Percentiles rank a stretch among this genome's conserved stretches.
Evolutionary conservation across 495 filamentous ascomycete species (phyloP).

Genomic region (Hypoxylon cercidicola): DNA sequence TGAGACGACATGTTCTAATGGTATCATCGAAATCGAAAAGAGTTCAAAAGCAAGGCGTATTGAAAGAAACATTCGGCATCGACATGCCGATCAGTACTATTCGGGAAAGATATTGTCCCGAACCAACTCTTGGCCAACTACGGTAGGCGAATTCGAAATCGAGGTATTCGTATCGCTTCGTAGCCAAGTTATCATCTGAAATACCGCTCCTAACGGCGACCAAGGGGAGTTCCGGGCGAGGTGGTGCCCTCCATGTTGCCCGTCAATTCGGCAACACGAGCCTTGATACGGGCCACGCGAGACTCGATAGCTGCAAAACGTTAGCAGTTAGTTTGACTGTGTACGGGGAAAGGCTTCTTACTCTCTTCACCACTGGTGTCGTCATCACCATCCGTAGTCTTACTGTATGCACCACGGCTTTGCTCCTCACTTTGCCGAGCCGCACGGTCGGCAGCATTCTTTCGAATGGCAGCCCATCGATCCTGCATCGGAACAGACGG

Average conservation of each 20-base stretch:
- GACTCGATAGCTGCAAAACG: conserved; percentile 83
- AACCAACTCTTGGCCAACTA: conserved; percentile 11
- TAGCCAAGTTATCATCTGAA: conserved; percentile 35
- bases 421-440: conserved; percentile 71
- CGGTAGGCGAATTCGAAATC: conserved; percentile 26
- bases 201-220: conserved; percentile 47
- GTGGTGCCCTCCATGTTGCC: conserved; percentile 72
- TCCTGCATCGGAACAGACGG: conserved; percentile 63
- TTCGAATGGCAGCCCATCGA: conserved; percentile 94
- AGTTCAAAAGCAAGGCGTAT: conserved; percentile 27
- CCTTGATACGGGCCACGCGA: conserved; percentile 96
- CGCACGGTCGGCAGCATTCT: conserved; percentile 87
- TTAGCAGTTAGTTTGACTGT: conserved; percentile 38
- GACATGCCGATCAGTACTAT: conserved; percentile 10
- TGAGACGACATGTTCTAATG: conserved; percentile 42
- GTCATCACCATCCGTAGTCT: conserved; percentile 71
- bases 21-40: conserved; percentile 46
- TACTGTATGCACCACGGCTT: conserved; percentile 60
- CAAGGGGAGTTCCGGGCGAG: conserved; percentile 41
- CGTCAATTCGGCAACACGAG: conserved; percentile 92
- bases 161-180: conserved; percentile 21
- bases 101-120: conserved; percentile 10
- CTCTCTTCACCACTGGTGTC: conserved; percentile 97
- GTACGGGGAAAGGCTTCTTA: conserved; percentile 59
- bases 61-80: conserved; percentile 14